Evolutionary conservation across 1,139 yeast species (phyloP).

Genomic region (Candida glucosophila): DNA sequence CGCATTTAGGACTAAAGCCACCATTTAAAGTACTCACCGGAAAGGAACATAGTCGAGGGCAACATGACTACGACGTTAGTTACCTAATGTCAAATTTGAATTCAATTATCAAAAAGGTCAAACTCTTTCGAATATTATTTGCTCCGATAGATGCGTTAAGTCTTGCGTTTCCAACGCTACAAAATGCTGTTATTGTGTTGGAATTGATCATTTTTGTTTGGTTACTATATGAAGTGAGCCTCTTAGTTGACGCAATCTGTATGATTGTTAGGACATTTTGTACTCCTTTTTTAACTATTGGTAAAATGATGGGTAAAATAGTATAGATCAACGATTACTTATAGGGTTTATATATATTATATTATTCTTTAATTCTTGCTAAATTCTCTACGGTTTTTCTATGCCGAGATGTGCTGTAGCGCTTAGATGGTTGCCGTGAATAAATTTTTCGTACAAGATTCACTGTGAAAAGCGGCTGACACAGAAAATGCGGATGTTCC

Average conservation of each 20-base stretch:
- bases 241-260: constrained; percentile 37
- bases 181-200: constrained; percentile 29
- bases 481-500: too few relatives aligned
- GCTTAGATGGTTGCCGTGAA: too few relatives aligned
- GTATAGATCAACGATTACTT: constrained; percentile 15
- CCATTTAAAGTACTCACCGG: background rate
- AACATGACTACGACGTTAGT: constrained; percentile 12
- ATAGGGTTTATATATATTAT: background rate
- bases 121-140: constrained; percentile 29
- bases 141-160: constrained; percentile 37
- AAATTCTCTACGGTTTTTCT: too few relatives aligned
- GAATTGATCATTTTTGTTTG: constrained; percentile 35
- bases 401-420: too few relatives aligned
- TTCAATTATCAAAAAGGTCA: constrained; percentile 25
- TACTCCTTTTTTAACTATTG: constrained; percentile 43
- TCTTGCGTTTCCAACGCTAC: constrained; percentile 29
- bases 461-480: too few relatives aligned
- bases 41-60: background rate
- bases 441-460: too few relatives aligned
- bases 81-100: constrained; percentile 22
- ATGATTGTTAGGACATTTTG: constrained; percentile 41
- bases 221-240: constrained; percentile 35
- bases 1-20: constrained; percentile 11
- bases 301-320: constrained; percentile 35
- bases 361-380: too few relatives aligned